Conservation (phyloP, 2,329 filamentous ascomycete genomes). For the Chrysosporium queenslandicum region DNA sequence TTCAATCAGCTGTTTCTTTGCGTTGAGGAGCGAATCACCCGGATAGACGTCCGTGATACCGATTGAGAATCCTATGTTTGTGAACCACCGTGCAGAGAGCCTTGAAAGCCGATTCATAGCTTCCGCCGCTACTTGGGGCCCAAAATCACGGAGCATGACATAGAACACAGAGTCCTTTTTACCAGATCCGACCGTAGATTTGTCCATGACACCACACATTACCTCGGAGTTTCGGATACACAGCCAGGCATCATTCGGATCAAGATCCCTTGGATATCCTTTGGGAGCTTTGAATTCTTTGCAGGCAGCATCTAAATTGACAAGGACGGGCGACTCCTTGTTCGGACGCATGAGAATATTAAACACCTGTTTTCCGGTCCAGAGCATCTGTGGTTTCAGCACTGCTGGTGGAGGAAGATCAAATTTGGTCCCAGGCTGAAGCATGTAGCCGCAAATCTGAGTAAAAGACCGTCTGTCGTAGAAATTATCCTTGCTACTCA, state of each 20-base stretch:
- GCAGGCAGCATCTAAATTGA: slow-evolving; percentile 91
- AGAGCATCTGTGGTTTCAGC: slow-evolving; percentile 72
- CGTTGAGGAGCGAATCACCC: slow-evolving; percentile 55
- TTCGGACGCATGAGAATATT: slow-evolving; percentile 86
- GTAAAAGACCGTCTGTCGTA: slow-evolving; percentile 81
- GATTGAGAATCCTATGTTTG: slow-evolving; percentile 89
- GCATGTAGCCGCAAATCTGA: slow-evolving; percentile 89
- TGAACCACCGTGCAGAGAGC: slow-evolving; percentile 76
- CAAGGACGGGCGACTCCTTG: slow-evolving; percentile 64
- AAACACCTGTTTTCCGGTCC: slow-evolving; percentile 97
- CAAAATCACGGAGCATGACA: slow-evolving; percentile 89
- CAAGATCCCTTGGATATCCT: slow-evolving; percentile 48
- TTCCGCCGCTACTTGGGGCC: slow-evolving; percentile 73
- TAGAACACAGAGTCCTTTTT: slow-evolving; percentile 99
- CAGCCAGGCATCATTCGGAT: slow-evolving; percentile 79
- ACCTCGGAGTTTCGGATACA: slow-evolving; percentile 93
- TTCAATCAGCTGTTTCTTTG: slow-evolving; percentile 67
- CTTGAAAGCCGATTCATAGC: slow-evolving; percentile 93
- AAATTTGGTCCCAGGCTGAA: slow-evolving; percentile 64
- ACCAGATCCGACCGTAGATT: slow-evolving; percentile 88
- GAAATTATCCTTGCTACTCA: slow-evolving; percentile 88
- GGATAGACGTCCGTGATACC: slow-evolving; percentile 93
- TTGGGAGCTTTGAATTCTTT: slow-evolving; percentile 52
- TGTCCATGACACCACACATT: slow-evolving; percentile 97
- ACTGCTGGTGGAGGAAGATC: slow-evolving; percentile 82